These are phyloP conservation scores for Onygenales sp. DNA, from an alignment of 2,329 filamentous ascomycete species.

Conservation along the genomic window DNA sequence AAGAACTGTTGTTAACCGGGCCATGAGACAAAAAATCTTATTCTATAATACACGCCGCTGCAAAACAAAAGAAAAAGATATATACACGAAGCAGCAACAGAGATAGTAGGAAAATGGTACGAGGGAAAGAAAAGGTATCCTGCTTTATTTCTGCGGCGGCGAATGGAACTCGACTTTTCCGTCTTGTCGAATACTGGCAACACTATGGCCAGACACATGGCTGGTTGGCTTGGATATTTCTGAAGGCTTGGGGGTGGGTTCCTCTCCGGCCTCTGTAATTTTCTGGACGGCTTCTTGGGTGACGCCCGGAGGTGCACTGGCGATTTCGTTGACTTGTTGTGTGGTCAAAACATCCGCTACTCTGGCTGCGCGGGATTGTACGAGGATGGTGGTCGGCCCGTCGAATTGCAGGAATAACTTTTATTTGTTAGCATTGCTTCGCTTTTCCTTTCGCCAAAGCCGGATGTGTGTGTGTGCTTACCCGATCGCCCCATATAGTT, in stretches of 20 bases:
- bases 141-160: neutral
- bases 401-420: conserved; percentile 82
- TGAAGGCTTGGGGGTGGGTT: conserved; percentile 15
- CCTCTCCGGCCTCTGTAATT: conserved; percentile 21
- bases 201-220: neutral
- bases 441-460: neutral
- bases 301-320: conserved; percentile 65
- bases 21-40: neutral
- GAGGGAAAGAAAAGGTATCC: neutral
- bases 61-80: neutral
- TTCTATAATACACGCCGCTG: neutral
- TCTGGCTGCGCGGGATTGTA: conserved; percentile 77
- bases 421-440: neutral
- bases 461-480: conserved; percentile 24
- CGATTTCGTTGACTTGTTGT: conserved; percentile 82
- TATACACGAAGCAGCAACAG: neutral
- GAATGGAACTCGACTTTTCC: conserved; percentile 4
- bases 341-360: conserved; percentile 68
- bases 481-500: conserved; percentile 85
- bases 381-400: conserved; percentile 73
- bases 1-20: neutral
- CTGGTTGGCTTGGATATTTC: neutral
- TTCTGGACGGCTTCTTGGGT: conserved; percentile 49
- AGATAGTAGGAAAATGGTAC: neutral
- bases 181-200: conserved; percentile 2